Base-by-base conservation (phyloP, 1,284 basidiomycete genomes). In the Violaceomyces palustris region DNA sequence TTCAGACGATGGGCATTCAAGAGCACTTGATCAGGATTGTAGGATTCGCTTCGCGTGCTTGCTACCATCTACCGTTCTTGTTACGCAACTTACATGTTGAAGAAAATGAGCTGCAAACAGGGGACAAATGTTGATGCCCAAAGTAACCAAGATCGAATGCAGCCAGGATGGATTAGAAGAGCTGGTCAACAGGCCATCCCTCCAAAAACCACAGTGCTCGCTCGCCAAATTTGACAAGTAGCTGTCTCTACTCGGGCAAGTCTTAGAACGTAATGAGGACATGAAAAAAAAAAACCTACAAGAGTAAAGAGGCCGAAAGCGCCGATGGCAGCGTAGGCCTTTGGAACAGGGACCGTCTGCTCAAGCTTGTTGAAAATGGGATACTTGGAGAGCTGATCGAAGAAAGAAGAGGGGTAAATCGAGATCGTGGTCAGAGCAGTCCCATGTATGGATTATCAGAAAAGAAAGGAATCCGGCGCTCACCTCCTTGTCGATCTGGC, bases 401-500 rank as follows among this genome's bases (percentile, higher is more conserved):
- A 33, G 27, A 33, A 43, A 22, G 19, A 38, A 33, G 50, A 24
- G 4, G 6, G 19, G n/a, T 33, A 10, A 32, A 21, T 8, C 36
- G 21, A 27, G n/a, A 26, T 46, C n/a, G n/a, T n/a, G n/a, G n/a
- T n/a, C n/a, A n/a, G n/a, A n/a, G n/a, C n/a, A n/a, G n/a, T n/a
- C n/a, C n/a, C n/a, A n/a, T n/a, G n/a, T n/a, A n/a, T n/a, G n/a
- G n/a, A n/a, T n/a, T n/a, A n/a, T n/a, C n/a, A n/a, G n/a, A n/a
- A n/a, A n/a, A n/a, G n/a, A n/a, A n/a, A n/a, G n/a, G n/a, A n/a
- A n/a, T n/a, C n/a, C n/a, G n/a, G n/a, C n/a, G n/a, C 80, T 50
- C 44, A 90, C 90, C 85, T 93, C 90, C 76, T 90, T 91, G 79
- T 96, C 91, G 74, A 94, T 86, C 80, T 89, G 83, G n/a, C n/a